phyloP scores from a whole-genome alignment of 192 early-diverging fungal species.

The Podila epigama region DNA sequence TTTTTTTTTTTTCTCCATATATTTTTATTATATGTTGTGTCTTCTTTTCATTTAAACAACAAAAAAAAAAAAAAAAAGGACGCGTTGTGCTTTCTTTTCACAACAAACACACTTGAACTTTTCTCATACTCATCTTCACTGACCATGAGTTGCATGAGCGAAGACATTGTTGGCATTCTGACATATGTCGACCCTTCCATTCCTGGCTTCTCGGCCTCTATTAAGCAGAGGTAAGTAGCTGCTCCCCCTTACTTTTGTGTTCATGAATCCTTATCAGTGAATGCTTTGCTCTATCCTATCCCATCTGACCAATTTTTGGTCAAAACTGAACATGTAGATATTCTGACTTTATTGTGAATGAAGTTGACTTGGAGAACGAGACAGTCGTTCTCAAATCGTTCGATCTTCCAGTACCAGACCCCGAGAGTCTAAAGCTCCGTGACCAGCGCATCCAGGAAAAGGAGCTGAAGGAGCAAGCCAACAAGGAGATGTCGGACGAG shows the following conservation, averaged over 20 bases:
- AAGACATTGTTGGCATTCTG: conserved; percentile 74
- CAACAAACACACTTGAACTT: neutral
- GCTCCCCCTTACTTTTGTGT: neutral
- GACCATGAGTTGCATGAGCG: conserved; percentile 43
- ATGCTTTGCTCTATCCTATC: too few relatives aligned
- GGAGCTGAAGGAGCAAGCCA: conserved; percentile 24
- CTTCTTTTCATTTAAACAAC: neutral
- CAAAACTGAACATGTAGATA: conserved; percentile 58
- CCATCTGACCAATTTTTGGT: neutral
- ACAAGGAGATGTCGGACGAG: conserved; percentile 24
- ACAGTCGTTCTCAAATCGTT: conserved; percentile 70
- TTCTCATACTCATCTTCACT: too few relatives aligned
- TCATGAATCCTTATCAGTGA: too few relatives aligned
- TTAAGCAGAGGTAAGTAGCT: conserved; percentile 63
- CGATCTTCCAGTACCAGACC: conserved; percentile 17
- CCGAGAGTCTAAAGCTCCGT: conserved; percentile 2
- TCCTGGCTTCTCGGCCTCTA: conserved; percentile 63
- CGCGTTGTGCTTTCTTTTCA: neutral
- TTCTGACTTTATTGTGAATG: conserved; percentile 93
- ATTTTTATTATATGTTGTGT: neutral
- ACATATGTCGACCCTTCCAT: conserved; percentile 56
- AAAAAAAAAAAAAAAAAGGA: conserved; percentile 10
- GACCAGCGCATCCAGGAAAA: conserved; percentile 26
- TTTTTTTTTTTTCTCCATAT: neutral
- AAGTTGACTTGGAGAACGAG: conserved; percentile 77